These are phyloP conservation scores for Hysterium pulicare DNA, from an alignment of 2,329 filamentous ascomycete species.

Conservation along the genomic window DNA sequence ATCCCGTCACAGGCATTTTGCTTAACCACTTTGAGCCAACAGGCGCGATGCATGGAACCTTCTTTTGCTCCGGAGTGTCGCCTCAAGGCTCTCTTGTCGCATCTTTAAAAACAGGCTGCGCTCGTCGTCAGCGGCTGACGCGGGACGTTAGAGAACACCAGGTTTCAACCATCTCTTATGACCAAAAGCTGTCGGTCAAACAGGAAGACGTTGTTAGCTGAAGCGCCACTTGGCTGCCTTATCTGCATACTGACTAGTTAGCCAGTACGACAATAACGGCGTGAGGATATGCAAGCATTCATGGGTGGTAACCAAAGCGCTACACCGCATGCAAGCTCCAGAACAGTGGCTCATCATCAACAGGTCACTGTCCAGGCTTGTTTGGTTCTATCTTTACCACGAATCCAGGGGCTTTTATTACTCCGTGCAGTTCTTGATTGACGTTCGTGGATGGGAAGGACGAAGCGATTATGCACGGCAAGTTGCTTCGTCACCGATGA, in stretches of 20 bases:
- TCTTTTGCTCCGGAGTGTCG: constrained; percentile 5
- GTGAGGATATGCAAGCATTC: background rate
- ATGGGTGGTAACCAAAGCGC: background rate
- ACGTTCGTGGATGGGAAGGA: constrained; percentile 4
- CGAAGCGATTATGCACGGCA: constrained; percentile 7
- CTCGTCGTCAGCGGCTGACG: constrained; percentile 13
- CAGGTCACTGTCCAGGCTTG: background rate
- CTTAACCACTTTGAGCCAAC: background rate
- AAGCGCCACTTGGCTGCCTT: constrained; percentile 5
- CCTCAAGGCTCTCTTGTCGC: constrained; percentile 8
- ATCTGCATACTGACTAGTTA: constrained; percentile 6
- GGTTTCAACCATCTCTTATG: constrained; percentile 1
- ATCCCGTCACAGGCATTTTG: constrained; percentile 4
- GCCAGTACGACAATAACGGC: constrained; percentile 9
- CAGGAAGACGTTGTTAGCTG: constrained; percentile 3
- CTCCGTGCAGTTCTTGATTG: background rate
- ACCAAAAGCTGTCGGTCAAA: background rate
- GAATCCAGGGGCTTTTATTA: background rate
- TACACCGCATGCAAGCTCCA: background rate
- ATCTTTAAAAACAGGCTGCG: constrained; percentile 4
- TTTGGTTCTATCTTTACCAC: background rate
- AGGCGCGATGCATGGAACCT: constrained; percentile 6
- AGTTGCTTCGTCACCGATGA: constrained; percentile 13
- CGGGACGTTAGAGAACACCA: constrained; percentile 10
- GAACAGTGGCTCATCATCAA: background rate